phyloP scores from a whole-genome alignment of 2,329 filamentous ascomycete species.

The Venturia effusa region DNA sequence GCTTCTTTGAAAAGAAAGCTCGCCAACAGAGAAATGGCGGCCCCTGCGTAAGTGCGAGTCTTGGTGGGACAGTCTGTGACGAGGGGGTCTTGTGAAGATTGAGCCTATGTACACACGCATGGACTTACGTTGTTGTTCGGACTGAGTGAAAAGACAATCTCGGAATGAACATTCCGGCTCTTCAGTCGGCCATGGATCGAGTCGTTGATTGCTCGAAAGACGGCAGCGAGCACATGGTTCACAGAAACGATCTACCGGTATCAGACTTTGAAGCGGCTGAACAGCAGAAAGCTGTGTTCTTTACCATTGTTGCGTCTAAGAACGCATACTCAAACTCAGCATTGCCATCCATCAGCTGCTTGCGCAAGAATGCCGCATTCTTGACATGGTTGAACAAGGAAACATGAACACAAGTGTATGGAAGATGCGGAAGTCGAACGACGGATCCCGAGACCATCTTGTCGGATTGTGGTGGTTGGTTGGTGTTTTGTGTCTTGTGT shows the following conservation, averaged over 20 bases:
- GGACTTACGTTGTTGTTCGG: slow-evolving; percentile 66
- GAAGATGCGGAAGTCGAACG: slow-evolving; percentile 64
- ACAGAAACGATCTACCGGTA: slow-evolving; percentile 52
- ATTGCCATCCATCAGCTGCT: slow-evolving; percentile 79
- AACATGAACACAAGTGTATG: slow-evolving; percentile 57
- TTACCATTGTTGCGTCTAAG: slow-evolving; percentile 71
- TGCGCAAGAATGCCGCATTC: slow-evolving; percentile 68
- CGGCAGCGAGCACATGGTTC: slow-evolving; percentile 61
- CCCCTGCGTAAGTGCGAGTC: slow-evolving; percentile 4
- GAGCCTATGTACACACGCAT: slow-evolving; percentile 4
- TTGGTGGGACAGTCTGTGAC: not conserved
- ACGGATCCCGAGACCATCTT: slow-evolving; percentile 8
- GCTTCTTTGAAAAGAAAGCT: slow-evolving; percentile 8
- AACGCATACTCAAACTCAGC: slow-evolving; percentile 85
- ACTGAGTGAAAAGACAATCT: slow-evolving; percentile 72
- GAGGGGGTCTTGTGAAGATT: slow-evolving; percentile 1
- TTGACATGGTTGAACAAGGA: slow-evolving; percentile 64
- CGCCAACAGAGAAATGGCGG: slow-evolving; percentile 10
- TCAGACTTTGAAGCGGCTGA: not conserved
- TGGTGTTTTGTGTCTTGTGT: not conserved
- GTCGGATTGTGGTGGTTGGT: not conserved
- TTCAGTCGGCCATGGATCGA: slow-evolving; percentile 51
- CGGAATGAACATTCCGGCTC: slow-evolving; percentile 79
- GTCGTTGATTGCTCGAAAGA: slow-evolving; percentile 65
- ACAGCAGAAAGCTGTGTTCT: not conserved